Evolutionary conservation across 108 stramenopile species (phyloP), one percentile per base, ranked within the genome.

Genomic region (Hondaea fermentalgiana): DNA sequence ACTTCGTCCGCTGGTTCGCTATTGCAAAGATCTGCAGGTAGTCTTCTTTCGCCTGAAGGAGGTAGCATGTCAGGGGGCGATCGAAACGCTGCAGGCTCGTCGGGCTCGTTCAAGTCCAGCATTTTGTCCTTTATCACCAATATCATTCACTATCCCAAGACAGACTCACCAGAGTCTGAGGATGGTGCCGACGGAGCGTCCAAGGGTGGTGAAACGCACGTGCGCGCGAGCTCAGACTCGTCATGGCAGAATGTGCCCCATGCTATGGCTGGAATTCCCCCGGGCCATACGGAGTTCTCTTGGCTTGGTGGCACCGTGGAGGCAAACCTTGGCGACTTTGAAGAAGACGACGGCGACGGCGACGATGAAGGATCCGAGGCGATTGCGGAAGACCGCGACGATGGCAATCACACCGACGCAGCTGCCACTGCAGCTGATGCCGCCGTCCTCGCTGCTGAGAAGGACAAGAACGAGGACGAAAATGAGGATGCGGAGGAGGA

Each of bases 51-150:
- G 2, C 35, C 35, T 35, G 35, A 35, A 0, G 35, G 35, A 2
- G 35, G 35, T 35, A 35, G 35, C 35, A 35, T 35, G 35, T 35
- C 35, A 35, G 35, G 35, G 2, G 35, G 35, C 64, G 64, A 69
- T 10, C 14, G 21, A 8, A 28, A 17, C 64, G 64, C 25, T 23
- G 64, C 25, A 1, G 64, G 14, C 10, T 23, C 14, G 21, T 42
- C 64, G 25, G 64, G 64, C 64, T 69, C 64, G 25, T 23, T 83
- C 23, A 83, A 83, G 23, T 83, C 76, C 6, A 53, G 49, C 76
- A 83, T 83, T 35, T 45, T 83, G 2, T 83, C 76, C n/a, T 83
- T 83, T 45, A 83, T 83, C 76, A 53, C 76, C 45, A 83, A 83
- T 3, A 83, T 83, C 23, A 83, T 83, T 35, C 76, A 47, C 49